phyloP scores from a whole-genome alignment of 2,329 filamentous ascomycete species.

The Fusarium nodosum region DNA sequence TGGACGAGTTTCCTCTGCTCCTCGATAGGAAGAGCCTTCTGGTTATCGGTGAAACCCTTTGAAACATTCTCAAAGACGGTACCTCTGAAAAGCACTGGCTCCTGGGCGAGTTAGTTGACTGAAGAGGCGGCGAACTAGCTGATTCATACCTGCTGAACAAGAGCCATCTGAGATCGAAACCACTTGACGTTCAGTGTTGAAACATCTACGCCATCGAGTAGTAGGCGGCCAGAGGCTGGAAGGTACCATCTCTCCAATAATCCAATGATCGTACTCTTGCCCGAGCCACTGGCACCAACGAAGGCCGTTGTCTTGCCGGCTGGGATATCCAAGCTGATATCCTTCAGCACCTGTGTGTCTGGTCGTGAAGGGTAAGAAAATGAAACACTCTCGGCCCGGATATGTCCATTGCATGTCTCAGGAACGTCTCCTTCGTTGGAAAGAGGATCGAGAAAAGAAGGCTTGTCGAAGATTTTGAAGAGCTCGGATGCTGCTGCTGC shows the following conservation, averaged over 20 bases:
- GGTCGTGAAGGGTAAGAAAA: conserved; percentile 77
- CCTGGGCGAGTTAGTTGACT: conserved; percentile 14
- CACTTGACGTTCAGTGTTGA: conserved; percentile 59
- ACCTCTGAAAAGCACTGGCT: conserved; percentile 47
- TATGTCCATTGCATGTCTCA: conserved; percentile 51
- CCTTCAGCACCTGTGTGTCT: conserved; percentile 68
- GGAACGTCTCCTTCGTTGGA: conserved; percentile 1
- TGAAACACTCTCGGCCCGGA: conserved; percentile 68
- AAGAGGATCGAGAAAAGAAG: conserved; percentile 34
- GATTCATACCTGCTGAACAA: conserved; percentile 53
- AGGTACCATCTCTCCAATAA: conserved; percentile 76
- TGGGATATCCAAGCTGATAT: conserved; percentile 66
- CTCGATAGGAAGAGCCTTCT: conserved; percentile 4
- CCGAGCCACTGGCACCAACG: conserved; percentile 76
- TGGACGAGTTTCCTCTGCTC: conserved; percentile 23
- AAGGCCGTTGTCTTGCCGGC: conserved; percentile 76
- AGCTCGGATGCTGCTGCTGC: conserved; percentile 35
- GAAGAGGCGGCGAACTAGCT: fast-evolving
- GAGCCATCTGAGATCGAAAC: conserved; percentile 61
- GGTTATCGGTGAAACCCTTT: conserved; percentile 40
- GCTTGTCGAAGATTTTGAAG: conserved; percentile 32
- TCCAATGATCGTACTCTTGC: conserved; percentile 77
- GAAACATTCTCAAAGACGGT: conserved; percentile 50
- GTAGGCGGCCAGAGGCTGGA: conserved; percentile 52
- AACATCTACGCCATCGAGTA: conserved; percentile 57